phyloP scores from a whole-genome alignment of 2,329 filamentous ascomycete species.

The Aspergillus sclerotialis region DNA sequence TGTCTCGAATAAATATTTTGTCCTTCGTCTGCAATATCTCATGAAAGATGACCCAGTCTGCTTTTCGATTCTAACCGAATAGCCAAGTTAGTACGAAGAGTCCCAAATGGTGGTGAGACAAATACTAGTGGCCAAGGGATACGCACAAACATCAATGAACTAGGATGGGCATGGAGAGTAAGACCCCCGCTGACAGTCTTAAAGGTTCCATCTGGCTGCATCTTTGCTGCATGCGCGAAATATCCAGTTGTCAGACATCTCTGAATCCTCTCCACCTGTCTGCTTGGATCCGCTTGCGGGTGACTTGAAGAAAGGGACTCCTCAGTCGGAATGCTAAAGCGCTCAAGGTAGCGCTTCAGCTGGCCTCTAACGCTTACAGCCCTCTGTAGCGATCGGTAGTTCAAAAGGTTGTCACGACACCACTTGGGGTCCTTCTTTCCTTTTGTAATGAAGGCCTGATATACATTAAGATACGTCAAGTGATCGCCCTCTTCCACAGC shows the following conservation, averaged over 20 bases:
- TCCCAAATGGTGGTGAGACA: too few species aligned
- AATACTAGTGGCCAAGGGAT: not conserved
- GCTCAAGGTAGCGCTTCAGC: slow-evolving; percentile 77
- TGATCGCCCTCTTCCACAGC: slow-evolving; percentile 92
- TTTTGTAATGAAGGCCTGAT: slow-evolving; percentile 75
- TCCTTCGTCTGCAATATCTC: slow-evolving; percentile 83
- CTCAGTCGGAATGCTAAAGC: slow-evolving; percentile 66
- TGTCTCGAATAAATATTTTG: slow-evolving; percentile 84
- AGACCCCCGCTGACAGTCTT: slow-evolving; percentile 74
- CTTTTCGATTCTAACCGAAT: slow-evolving; percentile 64
- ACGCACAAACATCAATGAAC: slow-evolving; percentile 76
- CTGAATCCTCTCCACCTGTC: slow-evolving; percentile 66
- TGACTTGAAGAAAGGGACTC: slow-evolving; percentile 45
- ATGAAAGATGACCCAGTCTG: slow-evolving; percentile 93
- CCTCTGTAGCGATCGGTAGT: slow-evolving; percentile 74
- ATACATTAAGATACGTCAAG: slow-evolving; percentile 87
- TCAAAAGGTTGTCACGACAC: slow-evolving; percentile 79
- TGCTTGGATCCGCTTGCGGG: slow-evolving; percentile 26
- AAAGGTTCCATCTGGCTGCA: slow-evolving; percentile 90
- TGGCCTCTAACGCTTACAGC: slow-evolving; percentile 84
- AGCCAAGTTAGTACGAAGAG: slow-evolving; percentile 6
- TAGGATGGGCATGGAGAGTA: slow-evolving; percentile 80
- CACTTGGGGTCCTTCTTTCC: slow-evolving; percentile 79
- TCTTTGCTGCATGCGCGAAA: slow-evolving; percentile 86
- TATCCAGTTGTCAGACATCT: slow-evolving; percentile 83